Evolutionary conservation across 2,329 filamentous ascomycete genomes (phyloP).

Genomic region (Botrytis deweyae): DNA sequence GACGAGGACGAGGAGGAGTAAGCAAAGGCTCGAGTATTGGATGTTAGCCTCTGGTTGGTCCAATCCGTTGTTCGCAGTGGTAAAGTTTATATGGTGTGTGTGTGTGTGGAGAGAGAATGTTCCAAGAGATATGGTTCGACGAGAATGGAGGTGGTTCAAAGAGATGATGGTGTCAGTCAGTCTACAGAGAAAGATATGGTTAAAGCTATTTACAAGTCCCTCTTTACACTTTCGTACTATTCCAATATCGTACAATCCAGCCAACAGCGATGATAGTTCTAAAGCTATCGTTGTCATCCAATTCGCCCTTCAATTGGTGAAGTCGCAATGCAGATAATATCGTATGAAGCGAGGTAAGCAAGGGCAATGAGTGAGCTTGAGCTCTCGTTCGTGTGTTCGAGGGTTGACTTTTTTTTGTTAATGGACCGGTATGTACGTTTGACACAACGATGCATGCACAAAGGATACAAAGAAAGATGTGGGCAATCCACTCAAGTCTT

Average conservation of each 20-base stretch:
- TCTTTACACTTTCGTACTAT: constrained; percentile 9
- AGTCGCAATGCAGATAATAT: not conserved
- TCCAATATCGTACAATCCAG: not conserved
- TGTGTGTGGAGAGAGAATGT: not conserved
- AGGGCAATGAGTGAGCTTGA: not conserved
- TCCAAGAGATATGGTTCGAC: not conserved
- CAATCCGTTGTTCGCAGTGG: not conserved
- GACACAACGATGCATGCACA: not conserved
- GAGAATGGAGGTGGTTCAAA: not conserved
- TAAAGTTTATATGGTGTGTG: not conserved
- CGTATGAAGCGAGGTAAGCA: not conserved
- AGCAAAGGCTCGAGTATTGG: not conserved
- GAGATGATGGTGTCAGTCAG: not conserved
- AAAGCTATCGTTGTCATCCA: constrained; percentile 3
- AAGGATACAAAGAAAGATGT: constrained; percentile 3
- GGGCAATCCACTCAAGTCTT: not conserved
- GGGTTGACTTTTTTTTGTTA: not conserved
- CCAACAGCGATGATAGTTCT: not conserved
- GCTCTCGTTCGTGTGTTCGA: not conserved
- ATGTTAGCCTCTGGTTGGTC: not conserved
- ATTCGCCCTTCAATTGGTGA: constrained; percentile 9
- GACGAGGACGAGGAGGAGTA: not conserved
- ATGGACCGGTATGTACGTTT: not conserved
- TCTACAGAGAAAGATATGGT: not conserved
- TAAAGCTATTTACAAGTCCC: not conserved